Base-by-base conservation (phyloP, 192 early-diverging fungal species). In the Phlyctochytrium planicorne region DNA sequence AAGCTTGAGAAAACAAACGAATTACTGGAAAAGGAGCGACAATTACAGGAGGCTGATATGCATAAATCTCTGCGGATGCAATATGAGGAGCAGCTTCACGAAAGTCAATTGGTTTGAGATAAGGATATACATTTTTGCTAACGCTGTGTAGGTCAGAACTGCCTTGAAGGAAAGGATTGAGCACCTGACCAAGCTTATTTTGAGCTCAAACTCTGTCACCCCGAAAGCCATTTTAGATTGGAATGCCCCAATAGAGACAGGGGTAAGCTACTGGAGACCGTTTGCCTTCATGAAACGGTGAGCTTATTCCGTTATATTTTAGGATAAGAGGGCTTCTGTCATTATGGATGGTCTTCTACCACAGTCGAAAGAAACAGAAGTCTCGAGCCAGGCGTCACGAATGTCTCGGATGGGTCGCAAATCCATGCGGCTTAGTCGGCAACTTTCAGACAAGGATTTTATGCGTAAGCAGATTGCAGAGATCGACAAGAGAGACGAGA, bases 91-190 rank as follows among this genome's bases (percentile, higher is more conserved):
- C 67, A 80, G 50, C 47, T 79, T 65, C 60, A 71, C 59, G 78
- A 83, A 52, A 34, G 59, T 20, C 78, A 78, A 34, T 66, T 82
- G 62, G 76, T 69, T 34, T 27, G 29, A 31, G 52, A 70, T 10
- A 69, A 20, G 4, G 55, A 29, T 47, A n/a, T 68, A 55, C 0
- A 63, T 50, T 24, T 27, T 3, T 81, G 12, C 34, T 31, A 33
- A 30, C 3, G 23, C 2, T 23, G 74, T 34, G 56, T 82, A 67
- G 77, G 78, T 87, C 30, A 75, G 91, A 31, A 90, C 88, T 33
- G 89, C 90, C 0, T 70, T 94, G 34, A 94, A 92, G 65, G 90
- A 92, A 65, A 76, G 91, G 37, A 93, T 95, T 59, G 92, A 94
- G 65, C 91, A 95, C 53, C 74, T 95, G 56, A 94, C 92, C 4